These are phyloP conservation scores for Cenchrus americanus DNA, from an alignment of 176 grass and related monocot genomes.

Conservation along the genomic window DNA sequence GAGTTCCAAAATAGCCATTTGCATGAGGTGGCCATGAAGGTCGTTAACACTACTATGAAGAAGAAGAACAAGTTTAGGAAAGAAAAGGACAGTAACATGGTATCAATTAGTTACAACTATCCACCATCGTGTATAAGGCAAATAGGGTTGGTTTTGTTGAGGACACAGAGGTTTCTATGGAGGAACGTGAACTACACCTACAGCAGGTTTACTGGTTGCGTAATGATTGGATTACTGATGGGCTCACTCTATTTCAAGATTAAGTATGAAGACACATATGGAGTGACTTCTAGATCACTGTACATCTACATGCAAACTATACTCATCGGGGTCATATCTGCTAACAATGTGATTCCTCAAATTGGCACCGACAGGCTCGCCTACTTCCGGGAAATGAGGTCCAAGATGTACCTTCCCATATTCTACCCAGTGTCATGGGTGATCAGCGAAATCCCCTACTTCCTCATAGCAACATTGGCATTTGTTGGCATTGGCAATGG, in stretches of 20 bases:
- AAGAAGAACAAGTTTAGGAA: slow-evolving; percentile 4
- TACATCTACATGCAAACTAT: slow-evolving; percentile 47
- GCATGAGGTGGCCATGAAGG: slow-evolving; percentile 5
- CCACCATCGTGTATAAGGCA: slow-evolving; percentile 12
- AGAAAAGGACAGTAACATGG: neutral
- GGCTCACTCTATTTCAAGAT: slow-evolving; percentile 43
- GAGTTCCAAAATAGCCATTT: slow-evolving; percentile 35
- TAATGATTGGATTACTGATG: slow-evolving; percentile 42
- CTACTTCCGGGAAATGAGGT: slow-evolving; percentile 40
- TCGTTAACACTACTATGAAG: neutral
- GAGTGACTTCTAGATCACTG: slow-evolving; percentile 40
- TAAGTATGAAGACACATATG: slow-evolving; percentile 34
- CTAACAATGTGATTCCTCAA: slow-evolving; percentile 45
- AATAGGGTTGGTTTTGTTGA: slow-evolving; percentile 21
- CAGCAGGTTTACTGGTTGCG: slow-evolving; percentile 35
- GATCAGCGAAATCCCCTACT: slow-evolving; percentile 40
- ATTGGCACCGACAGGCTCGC: slow-evolving; percentile 35
- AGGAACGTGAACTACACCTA: slow-evolving; percentile 44
- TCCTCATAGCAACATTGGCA: slow-evolving; percentile 34
- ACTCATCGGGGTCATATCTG: slow-evolving; percentile 48
- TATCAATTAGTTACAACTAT: slow-evolving; percentile 17
- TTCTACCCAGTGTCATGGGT: slow-evolving; percentile 44
- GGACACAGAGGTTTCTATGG: slow-evolving; percentile 47
- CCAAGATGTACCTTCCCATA: slow-evolving; percentile 39
- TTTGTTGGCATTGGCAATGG: slow-evolving; percentile 40